Base-by-base conservation (phyloP, 129 eudicot species). In the Sambucus nigra region DNA sequence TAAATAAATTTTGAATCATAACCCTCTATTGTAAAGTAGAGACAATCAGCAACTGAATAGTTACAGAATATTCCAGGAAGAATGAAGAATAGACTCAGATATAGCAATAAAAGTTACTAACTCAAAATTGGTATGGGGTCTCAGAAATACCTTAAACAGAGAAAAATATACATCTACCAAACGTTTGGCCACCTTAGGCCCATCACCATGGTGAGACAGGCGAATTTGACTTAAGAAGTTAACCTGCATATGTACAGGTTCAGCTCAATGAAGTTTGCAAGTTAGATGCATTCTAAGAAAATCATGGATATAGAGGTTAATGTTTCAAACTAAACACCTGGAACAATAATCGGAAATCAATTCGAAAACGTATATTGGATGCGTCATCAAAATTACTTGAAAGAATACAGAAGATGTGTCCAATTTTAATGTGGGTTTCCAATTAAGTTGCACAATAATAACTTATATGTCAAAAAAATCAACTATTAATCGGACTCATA, bases 161-260 rank as follows among this genome's bases (percentile, higher is more conserved):
- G 91, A 95, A 80, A 92, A 92, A 64, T 92, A 86, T 18, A 92
- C 91, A 68, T 86, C 96, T 23, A 92, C 76, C 76, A 92, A 70
- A 7, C 87, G 78, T 63, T 92, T 92, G 60, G 96, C 99, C 48
- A 82, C 84, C 70, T 73, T 80, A 47, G 91, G 79, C 44, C 99
- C 99, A 52, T 92, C 96, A 17, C 87, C 94, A 40, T n/a, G 52
- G 72, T 80, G 88, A 61, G 79, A 73, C 61, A 92, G 57, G 53
- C 94, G 94, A 33, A 82, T 81, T 70, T 92, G 86, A 59, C 76
- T 86, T 60, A 92, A 72, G 56, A 92, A 86, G 51, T 77, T 77
- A 55, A 92, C 96, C 99, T 92, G 76, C 45, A 67, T 13, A 68
- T 52, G 53, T 58, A 33, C 1, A 67, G 33, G 22, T 51, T 41